Base-by-base conservation (phyloP, 2,329 filamentous ascomycete genomes). In the Pseudogymnoascus sp. region DNA sequence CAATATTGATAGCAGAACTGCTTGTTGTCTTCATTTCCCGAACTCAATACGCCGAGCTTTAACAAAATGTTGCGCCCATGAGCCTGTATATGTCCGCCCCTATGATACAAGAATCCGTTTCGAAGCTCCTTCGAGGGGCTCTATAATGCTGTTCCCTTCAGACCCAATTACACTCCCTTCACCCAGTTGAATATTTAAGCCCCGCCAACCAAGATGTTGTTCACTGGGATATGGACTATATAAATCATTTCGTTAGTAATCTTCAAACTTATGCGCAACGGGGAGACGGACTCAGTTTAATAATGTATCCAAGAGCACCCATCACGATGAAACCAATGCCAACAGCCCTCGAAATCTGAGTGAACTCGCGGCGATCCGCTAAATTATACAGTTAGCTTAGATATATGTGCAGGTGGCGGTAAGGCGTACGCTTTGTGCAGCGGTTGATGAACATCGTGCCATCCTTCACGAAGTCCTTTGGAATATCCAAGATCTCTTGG, bases 401-500 rank as follows among this genome's bases (percentile, higher is more conserved):
- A 21, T 35, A 13, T 60, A n/a, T 4, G 19, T 29, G 42, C 7
- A 56, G 21, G 21, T 17, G 37, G 31, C 21, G 37, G 17, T n/a
- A 38, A 35, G 21, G 67, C 74, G 62, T 73, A 78, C 76, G 77
- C 70, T 78, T 78, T 61, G 76, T 78, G 72, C 77, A 78, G 67
- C 74, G 71, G 65, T 75, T 76, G 63, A 78, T 70, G 70, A 78
- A 78, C 63, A 75, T 73, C 26, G 74, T 74, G 62, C 77, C 77
- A 31, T 78, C 76, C 63, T 70, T 74, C 60, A 81, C 68, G 69
- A 82, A 82, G 66, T 81, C 78, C 66, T 74, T 74, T 29, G 79
- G 79, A 71, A 81, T 79, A 64, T 85, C 83, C 68, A 82, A 76
- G 68, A 85, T 74, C 68, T 84, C 82, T 73, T 83, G 81, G 67